Conservation (phyloP, 352 stramenopile genomes). For the Globisporangium okanoganense region DNA sequence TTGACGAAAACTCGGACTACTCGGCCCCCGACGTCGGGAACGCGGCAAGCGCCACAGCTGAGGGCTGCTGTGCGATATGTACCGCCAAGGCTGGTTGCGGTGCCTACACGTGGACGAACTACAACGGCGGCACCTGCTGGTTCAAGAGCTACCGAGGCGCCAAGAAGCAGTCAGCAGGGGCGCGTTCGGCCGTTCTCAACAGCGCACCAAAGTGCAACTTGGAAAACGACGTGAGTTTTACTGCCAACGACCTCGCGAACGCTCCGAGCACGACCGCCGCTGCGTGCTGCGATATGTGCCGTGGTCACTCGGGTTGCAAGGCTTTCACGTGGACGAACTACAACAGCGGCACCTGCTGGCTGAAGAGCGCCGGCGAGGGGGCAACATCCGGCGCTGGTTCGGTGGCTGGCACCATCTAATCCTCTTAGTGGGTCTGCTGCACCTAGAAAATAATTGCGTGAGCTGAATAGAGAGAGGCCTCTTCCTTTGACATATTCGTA, state of each 20-base stretch:
- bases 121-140: conserved; percentile 51
- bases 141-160: conserved; percentile 30
- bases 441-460: background rate
- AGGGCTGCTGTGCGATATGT: conserved; percentile 30
- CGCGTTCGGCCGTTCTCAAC: background rate
- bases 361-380: conserved; percentile 28
- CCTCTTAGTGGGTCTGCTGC: background rate
- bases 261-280: background rate
- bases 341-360: conserved; percentile 46
- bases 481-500: background rate
- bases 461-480: background rate
- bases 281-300: conserved; percentile 4
- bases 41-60: background rate
- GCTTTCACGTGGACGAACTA: conserved; percentile 52
- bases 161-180: background rate
- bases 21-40: conserved; percentile 17
- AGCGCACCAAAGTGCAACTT: conserved; percentile 4
- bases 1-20: conserved; percentile 21
- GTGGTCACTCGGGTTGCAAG: conserved; percentile 1
- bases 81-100: conserved; percentile 21
- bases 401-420: background rate
- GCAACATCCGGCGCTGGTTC: background rate
- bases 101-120: conserved; percentile 52
- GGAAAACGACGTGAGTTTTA: conserved; percentile 7
- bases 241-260: conserved; percentile 6